Conservation (phyloP, 2,329 filamentous ascomycete genomes). For the Penicillium paneum region DNA sequence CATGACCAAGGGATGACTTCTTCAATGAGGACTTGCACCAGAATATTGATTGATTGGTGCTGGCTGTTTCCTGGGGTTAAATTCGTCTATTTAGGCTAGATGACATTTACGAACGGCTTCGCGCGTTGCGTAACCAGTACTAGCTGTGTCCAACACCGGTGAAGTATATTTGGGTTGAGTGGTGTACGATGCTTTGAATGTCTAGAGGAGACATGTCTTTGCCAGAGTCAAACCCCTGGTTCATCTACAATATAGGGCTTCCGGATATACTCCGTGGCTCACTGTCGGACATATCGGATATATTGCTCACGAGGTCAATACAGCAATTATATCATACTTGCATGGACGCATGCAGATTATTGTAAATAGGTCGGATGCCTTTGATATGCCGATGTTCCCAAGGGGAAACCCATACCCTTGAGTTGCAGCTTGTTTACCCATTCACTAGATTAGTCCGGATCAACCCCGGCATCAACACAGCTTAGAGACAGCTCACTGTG, state of each 20-base stretch:
- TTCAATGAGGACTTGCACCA: background rate
- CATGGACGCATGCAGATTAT: background rate
- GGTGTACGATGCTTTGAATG: background rate
- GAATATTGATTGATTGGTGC: background rate
- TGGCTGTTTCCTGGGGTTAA: background rate
- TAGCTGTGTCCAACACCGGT: background rate
- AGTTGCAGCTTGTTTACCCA: background rate
- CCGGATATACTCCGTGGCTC: background rate
- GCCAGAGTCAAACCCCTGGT: background rate
- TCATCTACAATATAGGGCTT: background rate
- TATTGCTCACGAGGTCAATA: background rate
- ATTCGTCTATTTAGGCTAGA: background rate
- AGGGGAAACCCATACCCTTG: conserved; percentile 4
- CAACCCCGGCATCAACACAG: background rate
- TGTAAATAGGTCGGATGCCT: background rate
- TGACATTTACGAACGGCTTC: background rate
- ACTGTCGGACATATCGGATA: background rate
- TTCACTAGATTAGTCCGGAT: background rate
- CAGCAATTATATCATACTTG: background rate
- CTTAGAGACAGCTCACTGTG: conserved; percentile 2
- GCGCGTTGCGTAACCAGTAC: background rate
- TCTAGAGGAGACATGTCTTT: background rate
- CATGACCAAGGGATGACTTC: background rate
- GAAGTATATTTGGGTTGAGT: background rate
- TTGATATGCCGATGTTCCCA: background rate